These are phyloP conservation scores for Triangularia setosa DNA, from an alignment of 2,329 filamentous ascomycete genomes.

Conservation along the genomic window DNA sequence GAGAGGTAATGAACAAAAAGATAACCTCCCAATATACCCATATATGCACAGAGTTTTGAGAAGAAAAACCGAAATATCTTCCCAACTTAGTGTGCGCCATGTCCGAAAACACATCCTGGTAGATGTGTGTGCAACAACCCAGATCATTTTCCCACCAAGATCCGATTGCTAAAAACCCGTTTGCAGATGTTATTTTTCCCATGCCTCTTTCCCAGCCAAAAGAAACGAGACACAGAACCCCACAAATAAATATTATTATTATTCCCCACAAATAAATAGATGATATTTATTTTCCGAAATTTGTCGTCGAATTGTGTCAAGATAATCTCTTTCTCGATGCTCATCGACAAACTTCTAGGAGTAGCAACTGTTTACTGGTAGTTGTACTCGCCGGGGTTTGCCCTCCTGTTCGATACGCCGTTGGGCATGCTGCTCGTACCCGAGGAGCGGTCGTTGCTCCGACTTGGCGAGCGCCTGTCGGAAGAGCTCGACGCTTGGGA, in stretches of 20 bases:
- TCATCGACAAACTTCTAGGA: no score
- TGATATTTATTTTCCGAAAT: no score
- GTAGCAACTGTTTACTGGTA: not conserved
- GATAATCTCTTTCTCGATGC: no score
- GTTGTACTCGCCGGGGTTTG: constrained; percentile 17
- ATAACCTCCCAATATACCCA: not conserved
- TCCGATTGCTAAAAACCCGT: not conserved
- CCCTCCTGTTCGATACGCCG: constrained; percentile 20
- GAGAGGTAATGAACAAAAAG: not conserved
- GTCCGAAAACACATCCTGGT: not conserved
- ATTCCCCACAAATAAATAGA: no score
- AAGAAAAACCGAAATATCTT: not conserved
- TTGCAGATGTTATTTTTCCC: not conserved
- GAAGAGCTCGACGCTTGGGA: constrained; percentile 37
- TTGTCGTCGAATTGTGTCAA: no score
- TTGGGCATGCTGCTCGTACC: constrained; percentile 25
- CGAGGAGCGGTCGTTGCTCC: constrained; percentile 12
- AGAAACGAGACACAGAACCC: no score
- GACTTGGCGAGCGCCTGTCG: not conserved
- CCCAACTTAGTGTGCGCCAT: not conserved
- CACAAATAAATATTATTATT: no score
- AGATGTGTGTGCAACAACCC: not conserved
- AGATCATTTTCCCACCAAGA: not conserved
- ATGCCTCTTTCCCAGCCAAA: not conserved
- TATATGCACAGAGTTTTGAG: not conserved